Percentiles rank a stretch among this genome's conserved stretches.
Conservation (phyloP, 306 rosid genomes). For the Myrica gale region DNA sequence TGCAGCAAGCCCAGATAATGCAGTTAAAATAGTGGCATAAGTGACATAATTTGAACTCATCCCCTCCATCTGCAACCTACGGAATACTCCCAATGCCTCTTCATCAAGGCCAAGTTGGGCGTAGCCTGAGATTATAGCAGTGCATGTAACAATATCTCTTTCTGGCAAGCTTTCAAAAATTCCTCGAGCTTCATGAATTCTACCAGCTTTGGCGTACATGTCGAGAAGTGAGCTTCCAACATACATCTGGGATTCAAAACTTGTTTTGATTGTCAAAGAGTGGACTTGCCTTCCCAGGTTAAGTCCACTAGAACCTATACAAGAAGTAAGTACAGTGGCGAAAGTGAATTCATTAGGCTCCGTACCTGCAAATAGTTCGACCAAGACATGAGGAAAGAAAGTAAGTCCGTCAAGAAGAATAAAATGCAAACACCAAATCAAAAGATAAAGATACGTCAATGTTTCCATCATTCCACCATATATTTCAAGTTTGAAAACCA, state of each 20-base stretch:
- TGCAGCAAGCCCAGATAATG: slow-evolving; percentile 64
- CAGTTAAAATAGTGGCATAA: slow-evolving; percentile 70
- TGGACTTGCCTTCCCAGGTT: slow-evolving; percentile 73
- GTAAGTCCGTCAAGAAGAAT: neutral
- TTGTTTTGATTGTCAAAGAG: slow-evolving; percentile 53
- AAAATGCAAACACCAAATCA: neutral
- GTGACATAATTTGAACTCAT: slow-evolving; percentile 80
- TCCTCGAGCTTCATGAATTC: slow-evolving; percentile 61
- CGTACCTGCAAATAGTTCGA: slow-evolving; percentile 49
- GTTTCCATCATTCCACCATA: slow-evolving; percentile 8
- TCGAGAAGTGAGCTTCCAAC: slow-evolving; percentile 93
- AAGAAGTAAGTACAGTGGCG: slow-evolving; percentile 75
- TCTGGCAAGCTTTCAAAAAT: slow-evolving; percentile 73
- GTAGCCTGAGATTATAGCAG: slow-evolving; percentile 85
- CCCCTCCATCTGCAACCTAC: slow-evolving; percentile 66
- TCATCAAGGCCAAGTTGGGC: slow-evolving; percentile 80
- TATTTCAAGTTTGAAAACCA: neutral
- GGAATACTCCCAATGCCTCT: slow-evolving; percentile 68
- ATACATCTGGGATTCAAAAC: slow-evolving; percentile 57
- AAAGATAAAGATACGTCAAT: neutral
- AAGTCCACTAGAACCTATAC: slow-evolving; percentile 51
- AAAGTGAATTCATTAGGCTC: slow-evolving; percentile 84
- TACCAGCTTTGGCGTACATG: slow-evolving; percentile 85
- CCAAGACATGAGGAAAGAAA: neutral
- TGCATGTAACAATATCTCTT: slow-evolving; percentile 80